phyloP scores from a whole-genome alignment of 1,139 yeast genomes.

The Yamadazyma dendronema region DNA sequence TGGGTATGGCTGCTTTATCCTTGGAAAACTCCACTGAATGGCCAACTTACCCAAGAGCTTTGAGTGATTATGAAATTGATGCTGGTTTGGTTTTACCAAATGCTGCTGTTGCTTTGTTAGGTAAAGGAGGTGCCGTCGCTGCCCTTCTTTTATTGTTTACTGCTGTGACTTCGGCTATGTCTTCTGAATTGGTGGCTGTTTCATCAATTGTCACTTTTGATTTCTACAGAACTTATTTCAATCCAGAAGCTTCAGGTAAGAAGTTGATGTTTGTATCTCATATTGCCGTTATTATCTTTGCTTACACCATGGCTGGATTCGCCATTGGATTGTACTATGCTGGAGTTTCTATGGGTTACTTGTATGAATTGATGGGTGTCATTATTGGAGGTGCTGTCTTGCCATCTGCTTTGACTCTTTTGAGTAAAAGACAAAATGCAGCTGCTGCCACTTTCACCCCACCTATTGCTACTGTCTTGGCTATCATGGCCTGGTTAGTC shows the following conservation, averaged over 20 bases:
- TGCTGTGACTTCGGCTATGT: constrained; percentile 80
- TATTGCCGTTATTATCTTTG: constrained; percentile 59
- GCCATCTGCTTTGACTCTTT: constrained; percentile 69
- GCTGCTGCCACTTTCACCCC: constrained; percentile 63
- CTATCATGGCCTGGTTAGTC: constrained; percentile 66
- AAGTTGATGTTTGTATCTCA: constrained; percentile 69
- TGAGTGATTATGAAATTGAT: constrained; percentile 66
- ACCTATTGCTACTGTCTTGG: constrained; percentile 58
- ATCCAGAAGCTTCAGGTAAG: constrained; percentile 75
- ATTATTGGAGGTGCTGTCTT: constrained; percentile 84
- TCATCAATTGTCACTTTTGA: constrained; percentile 84
- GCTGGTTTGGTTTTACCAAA: constrained; percentile 85
- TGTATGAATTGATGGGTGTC: constrained; percentile 84
- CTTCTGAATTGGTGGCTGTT: constrained; percentile 86
- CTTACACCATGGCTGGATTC: constrained; percentile 75
- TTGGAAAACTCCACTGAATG: constrained; percentile 65
- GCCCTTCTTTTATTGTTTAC: constrained; percentile 74
- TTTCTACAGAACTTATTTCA: constrained; percentile 73
- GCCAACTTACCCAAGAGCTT: constrained; percentile 72
- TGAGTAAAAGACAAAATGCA: constrained; percentile 65
- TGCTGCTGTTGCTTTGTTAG: constrained; percentile 82
- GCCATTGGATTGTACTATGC: constrained; percentile 82
- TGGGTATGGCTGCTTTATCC: constrained; percentile 80
- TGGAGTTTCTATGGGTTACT: constrained; percentile 80
- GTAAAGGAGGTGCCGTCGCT: constrained; percentile 84